Conservation (phyloP, 2,329 filamentous ascomycete species). For the Diaporthe helianthi region DNA sequence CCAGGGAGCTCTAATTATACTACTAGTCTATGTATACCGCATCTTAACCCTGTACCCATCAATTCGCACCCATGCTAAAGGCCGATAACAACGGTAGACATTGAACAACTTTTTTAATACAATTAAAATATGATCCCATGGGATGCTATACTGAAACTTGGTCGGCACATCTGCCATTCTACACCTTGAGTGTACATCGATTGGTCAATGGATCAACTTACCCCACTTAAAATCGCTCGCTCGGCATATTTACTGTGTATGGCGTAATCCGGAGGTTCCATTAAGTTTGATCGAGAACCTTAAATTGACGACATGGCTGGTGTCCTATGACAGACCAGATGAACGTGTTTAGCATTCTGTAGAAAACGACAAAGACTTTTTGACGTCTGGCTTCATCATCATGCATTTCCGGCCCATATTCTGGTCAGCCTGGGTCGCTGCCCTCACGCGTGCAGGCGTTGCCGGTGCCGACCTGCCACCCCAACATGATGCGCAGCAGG, state of each 20-base stretch:
- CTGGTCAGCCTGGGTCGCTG: conserved; percentile 22
- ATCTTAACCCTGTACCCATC: too few species aligned
- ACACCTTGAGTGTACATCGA: not conserved
- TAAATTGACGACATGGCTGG: too few species aligned
- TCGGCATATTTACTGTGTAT: conserved; percentile 20
- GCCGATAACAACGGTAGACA: too few species aligned
- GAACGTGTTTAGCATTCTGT: not conserved
- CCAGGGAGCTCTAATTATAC: not conserved
- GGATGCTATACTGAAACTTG: too few species aligned
- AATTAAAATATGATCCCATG: too few species aligned
- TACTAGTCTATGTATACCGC: not conserved
- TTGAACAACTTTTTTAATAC: too few species aligned
- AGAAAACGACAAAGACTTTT: too few species aligned
- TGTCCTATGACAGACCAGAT: not conserved
- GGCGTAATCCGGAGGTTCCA: conserved; percentile 17
- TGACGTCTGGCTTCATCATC: not conserved
- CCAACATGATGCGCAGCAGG: conserved; percentile 24
- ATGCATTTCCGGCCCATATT: conserved; percentile 17
- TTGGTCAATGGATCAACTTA: not conserved
- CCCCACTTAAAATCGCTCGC: not conserved
- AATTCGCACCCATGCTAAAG: too few species aligned
- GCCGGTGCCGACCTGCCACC: not conserved
- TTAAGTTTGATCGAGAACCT: not conserved
- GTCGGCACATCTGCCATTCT: too few species aligned
- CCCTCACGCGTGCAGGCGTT: not conserved